A percentile compares a stretch with the other conserved stretches of the same genome.
phyloP scores from a whole-genome alignment of 2,329 filamentous ascomycete species.

The Oidium heveae region DNA sequence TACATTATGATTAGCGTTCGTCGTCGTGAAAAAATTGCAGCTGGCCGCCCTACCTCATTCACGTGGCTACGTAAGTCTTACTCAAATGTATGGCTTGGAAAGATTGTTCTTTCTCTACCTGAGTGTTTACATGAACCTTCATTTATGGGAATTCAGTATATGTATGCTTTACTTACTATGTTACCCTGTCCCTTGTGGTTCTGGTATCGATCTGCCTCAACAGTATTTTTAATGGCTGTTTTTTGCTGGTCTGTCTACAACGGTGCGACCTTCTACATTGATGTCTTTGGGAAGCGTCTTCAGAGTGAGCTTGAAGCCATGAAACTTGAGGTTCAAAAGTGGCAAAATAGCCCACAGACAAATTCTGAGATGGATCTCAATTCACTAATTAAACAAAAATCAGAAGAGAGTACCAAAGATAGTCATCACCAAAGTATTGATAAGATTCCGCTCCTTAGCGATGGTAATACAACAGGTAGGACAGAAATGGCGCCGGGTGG shows the following conservation, averaged over 20 bases:
- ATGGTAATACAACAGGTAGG: no score
- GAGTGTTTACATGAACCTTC: constrained; percentile 54
- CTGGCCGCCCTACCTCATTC: constrained; percentile 84
- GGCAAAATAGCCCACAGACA: constrained; percentile 35
- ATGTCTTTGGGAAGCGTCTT: constrained; percentile 89
- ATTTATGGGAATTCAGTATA: constrained; percentile 93
- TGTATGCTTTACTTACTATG: constrained; percentile 79
- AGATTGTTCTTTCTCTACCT: constrained; percentile 57
- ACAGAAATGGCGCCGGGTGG: no score
- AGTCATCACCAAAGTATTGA: neutral
- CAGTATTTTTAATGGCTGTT: constrained; percentile 50
- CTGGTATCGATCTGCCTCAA: constrained; percentile 58
- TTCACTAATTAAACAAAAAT: neutral
- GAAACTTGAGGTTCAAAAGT: constrained; percentile 69
- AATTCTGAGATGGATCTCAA: neutral
- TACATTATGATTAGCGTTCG: constrained; percentile 91
- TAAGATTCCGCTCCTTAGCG: no score
- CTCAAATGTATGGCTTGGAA: constrained; percentile 69
- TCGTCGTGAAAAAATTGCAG: constrained; percentile 84
- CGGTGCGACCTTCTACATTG: constrained; percentile 91
- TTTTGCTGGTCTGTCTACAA: constrained; percentile 94
- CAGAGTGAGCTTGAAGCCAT: constrained; percentile 85
- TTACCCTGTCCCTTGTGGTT: constrained; percentile 90
- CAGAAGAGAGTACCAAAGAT: neutral
- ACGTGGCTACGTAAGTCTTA: constrained; percentile 92